These are phyloP conservation scores for Sphagnum contortum DNA, from an alignment of 225 moss, liverwort and hornwort species.

Conservation along the genomic window DNA sequence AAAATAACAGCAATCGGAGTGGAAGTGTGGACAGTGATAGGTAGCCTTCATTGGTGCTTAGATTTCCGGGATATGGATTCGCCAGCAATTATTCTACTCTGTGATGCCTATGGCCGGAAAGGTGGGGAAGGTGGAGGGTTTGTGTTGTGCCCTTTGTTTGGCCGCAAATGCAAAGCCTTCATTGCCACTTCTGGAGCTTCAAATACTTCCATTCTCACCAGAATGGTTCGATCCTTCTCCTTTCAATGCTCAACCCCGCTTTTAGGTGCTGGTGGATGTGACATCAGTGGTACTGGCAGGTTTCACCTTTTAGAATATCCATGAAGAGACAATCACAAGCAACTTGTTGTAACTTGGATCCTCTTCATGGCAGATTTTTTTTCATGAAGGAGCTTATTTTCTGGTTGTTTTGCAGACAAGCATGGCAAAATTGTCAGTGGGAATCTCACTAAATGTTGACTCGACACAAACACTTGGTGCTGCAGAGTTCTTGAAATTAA, in stretches of 20 bases:
- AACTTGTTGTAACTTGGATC: constrained; percentile 1
- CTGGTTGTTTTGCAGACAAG: constrained; percentile 40
- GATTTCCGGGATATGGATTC: constrained; percentile 89
- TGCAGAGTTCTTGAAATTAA: constrained; percentile 72
- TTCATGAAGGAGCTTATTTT: neutral
- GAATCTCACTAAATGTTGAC: constrained; percentile 68
- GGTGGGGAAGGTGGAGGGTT: constrained; percentile 91
- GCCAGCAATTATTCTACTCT: constrained; percentile 74
- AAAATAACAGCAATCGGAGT: constrained; percentile 67
- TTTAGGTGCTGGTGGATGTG: neutral
- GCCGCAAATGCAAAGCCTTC: constrained; percentile 90
- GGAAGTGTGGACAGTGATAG: constrained; percentile 61
- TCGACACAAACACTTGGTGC: constrained; percentile 73
- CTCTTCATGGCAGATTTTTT: neutral
- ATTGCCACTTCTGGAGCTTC: constrained; percentile 66
- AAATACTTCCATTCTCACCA: constrained; percentile 65
- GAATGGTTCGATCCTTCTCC: constrained; percentile 39
- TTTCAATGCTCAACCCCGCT: neutral
- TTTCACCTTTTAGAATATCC: neutral
- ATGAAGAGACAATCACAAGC: neutral
- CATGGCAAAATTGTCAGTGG: constrained; percentile 66
- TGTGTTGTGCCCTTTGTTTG: constrained; percentile 84
- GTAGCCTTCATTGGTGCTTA: constrained; percentile 80
- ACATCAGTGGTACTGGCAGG: neutral
- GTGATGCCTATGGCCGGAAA: constrained; percentile 73